Evolutionary conservation across 1,284 basidiomycete genomes (phyloP).

Genomic region (Neolentinus lepideus): DNA sequence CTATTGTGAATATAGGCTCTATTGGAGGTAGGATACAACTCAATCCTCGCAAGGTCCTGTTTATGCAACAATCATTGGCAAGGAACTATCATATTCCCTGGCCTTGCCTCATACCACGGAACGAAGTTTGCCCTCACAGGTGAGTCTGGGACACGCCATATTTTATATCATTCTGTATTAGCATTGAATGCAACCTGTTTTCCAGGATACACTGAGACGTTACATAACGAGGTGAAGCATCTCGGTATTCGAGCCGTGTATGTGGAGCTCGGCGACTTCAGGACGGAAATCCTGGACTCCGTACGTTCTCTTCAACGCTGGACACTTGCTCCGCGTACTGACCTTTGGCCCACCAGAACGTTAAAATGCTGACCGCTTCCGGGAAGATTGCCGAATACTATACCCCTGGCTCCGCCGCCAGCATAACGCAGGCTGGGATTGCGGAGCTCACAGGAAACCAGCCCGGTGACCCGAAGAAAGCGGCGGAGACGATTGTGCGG

Average conservation of each 20-base stretch:
- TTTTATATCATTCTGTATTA: background rate
- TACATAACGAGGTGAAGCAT: conserved; percentile 22
- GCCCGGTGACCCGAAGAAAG: conserved; percentile 5
- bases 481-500: conserved; percentile 3
- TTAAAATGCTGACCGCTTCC: no score
- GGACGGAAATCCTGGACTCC: conserved; percentile 22
- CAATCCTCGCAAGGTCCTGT: background rate
- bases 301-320: conserved; percentile 22
- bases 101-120: conserved; percentile 18
- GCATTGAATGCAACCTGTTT: background rate
- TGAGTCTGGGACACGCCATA: conserved; percentile 5
- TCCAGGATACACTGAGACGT: conserved; percentile 24
- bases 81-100: conserved; percentile 21
- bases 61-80: background rate
- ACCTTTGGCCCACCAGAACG: conserved; percentile 19
- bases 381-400: no score
- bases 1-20: conserved; percentile 26
- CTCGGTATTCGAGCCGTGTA: conserved; percentile 25
- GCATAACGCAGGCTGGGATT: conserved; percentile 11
- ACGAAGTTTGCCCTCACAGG: conserved; percentile 28
- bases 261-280: conserved; percentile 25
- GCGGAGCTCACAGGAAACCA: conserved; percentile 2
- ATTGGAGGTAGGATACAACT: conserved; percentile 8
- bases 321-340: conserved; percentile 8
- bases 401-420: no score